phyloP scores from a whole-genome alignment of 1,284 basidiomycete species.

The Rhodotorula sp. region DNA sequence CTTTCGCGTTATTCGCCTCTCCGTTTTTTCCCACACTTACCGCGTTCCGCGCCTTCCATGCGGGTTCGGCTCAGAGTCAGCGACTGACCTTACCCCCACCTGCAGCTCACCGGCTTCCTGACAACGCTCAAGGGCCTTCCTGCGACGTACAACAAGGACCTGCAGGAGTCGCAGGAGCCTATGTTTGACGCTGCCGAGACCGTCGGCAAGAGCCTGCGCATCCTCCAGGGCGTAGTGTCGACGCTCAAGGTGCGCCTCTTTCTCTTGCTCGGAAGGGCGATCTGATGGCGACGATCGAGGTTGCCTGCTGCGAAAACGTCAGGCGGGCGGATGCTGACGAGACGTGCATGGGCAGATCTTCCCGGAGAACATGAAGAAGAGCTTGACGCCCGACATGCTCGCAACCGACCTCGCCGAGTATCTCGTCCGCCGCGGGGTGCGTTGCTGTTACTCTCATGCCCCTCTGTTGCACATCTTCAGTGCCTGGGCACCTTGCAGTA shows the following conservation, averaged over 20 bases:
- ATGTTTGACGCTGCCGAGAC: constrained; percentile 93
- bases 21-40: too few relatives aligned
- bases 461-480: not conserved
- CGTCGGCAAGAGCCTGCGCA: constrained; percentile 82
- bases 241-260: constrained; percentile 70
- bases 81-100: not conserved
- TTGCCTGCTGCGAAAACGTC: too few relatives aligned
- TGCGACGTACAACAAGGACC: constrained; percentile 98
- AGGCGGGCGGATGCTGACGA: not conserved
- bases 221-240: constrained; percentile 90
- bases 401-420: constrained; percentile 98
- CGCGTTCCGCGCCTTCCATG: not conserved
- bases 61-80: rapidly evolving
- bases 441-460: constrained; percentile 48
- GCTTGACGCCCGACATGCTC: constrained; percentile 93
- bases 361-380: constrained; percentile 81
- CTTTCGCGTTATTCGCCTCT: too few relatives aligned
- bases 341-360: constrained; percentile 63
- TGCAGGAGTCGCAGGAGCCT: constrained; percentile 98
- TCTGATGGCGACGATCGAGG: too few relatives aligned
- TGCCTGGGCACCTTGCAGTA: too few relatives aligned
- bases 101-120: constrained; percentile 93
- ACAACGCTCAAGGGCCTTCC: constrained; percentile 97
- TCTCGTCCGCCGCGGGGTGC: constrained; percentile 92
- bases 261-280: not conserved